Base-by-base conservation (phyloP, 2,329 filamentous ascomycete genomes). In the Ophiostoma quercus region DNA sequence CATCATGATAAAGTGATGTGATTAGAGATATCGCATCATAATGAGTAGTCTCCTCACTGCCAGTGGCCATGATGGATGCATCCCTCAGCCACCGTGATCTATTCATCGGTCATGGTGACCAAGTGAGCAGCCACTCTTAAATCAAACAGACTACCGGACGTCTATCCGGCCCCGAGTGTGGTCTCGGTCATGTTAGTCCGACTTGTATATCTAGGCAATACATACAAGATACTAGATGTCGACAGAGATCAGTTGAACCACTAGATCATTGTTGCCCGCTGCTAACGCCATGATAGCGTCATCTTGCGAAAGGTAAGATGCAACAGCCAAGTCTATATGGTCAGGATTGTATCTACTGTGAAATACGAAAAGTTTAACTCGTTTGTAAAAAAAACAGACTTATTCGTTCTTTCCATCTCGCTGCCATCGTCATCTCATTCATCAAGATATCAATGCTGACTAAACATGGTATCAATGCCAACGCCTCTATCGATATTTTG, bases 261-360 rank as follows among this genome's bases (percentile, higher is more conserved):
- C 69, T 74, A 11, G 25, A 9, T n/a, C 43, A 34, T 34, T 69
- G 60, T n/a, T 34, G 41, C 39, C 43, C 14, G 32, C 54, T 47
- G 69, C 43, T 71, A 69, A 67, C 70, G 67, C 67, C 70, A 69
- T 71, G 67, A 71, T 71, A 69, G 68, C 70, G 70, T 57, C 67
- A 69, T 71, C 70, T 71, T 71, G 70, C 70, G 70, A 54, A 69
- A 34, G 16, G 43, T 47, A 19, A n/a, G 43, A 47, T n/a, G 43
- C 43, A 47, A 47, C 43, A n/a, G 43, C 2, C 43, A 16, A 43
- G 47, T 57, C n/a, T 54, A 19, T 11, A n/a, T 57, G 8, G 51
- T 29, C 51, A 2, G 12, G 0, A 7, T n/a, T n/a, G 9, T 2
- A 41, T 41, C 12, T 39, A 12, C 12, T 12, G 12, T 41, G n/a